A percentile compares a stretch with the other conserved stretches of the same genome.
Conservation (phyloP, 2,329 filamentous ascomycete genomes). For the Sporothrix brunneoviolacea region DNA sequence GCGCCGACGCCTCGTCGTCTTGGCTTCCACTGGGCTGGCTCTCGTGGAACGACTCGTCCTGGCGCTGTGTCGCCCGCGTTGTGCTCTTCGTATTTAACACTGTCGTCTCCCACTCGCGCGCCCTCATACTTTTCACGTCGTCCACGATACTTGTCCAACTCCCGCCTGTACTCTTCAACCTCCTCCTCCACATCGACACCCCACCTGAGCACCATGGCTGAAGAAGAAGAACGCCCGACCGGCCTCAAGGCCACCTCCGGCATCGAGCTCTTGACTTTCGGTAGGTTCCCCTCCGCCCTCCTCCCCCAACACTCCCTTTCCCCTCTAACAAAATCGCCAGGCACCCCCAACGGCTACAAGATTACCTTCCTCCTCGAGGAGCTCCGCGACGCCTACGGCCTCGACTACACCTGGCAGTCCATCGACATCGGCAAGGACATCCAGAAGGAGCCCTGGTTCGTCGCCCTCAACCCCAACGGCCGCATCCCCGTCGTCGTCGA, state of each 20-base stretch:
- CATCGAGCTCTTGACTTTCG: slow-evolving; percentile 57
- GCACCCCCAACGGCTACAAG: slow-evolving; percentile 51
- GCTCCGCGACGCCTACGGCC: slow-evolving; percentile 57
- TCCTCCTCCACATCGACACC: neutral
- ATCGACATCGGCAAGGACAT: slow-evolving; percentile 56
- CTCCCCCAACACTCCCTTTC: neutral
- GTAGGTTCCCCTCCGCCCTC: slow-evolving; percentile 21
- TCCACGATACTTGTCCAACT: neutral
- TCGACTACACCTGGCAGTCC: slow-evolving; percentile 50
- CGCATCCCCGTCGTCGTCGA: slow-evolving; percentile 60
- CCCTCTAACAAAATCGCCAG: slow-evolving; percentile 20
- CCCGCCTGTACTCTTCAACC: neutral
- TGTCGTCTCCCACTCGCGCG: neutral
- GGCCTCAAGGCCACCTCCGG: slow-evolving; percentile 56
- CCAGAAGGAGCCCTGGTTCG: slow-evolving; percentile 63
- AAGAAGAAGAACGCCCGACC: slow-evolving; percentile 34
- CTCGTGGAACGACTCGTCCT: too few relatives aligned
- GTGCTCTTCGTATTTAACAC: too few relatives aligned
- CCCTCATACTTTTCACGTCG: neutral
- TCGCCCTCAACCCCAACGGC: slow-evolving; percentile 55
- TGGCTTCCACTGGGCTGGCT: too few relatives aligned
- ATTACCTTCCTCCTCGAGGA: slow-evolving; percentile 58
- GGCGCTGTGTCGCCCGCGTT: too few relatives aligned
- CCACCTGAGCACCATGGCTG: slow-evolving; percentile 24
- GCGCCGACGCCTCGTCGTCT: too few relatives aligned